Conservation (phyloP, 2,329 filamentous ascomycete species). For the Tolypocladium ophioglossoides region DNA sequence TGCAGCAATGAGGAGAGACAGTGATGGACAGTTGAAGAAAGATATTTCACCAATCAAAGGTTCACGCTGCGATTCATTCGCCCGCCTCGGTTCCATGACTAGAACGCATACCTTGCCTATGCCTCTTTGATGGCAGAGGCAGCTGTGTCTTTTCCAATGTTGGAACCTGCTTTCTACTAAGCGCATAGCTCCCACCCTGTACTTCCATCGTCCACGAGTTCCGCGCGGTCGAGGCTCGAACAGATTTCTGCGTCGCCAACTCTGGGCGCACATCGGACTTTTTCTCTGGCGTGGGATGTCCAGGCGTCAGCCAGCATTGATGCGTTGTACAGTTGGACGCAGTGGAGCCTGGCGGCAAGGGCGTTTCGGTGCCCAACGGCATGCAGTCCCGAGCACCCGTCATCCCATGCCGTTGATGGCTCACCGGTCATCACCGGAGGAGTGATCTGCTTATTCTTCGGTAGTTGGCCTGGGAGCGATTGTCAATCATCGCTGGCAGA, state of each 20-base stretch:
- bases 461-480: background rate
- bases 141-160: background rate
- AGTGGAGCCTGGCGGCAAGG: constrained; percentile 30
- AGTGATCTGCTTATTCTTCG: background rate
- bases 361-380: constrained; percentile 40
- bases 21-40: constrained; percentile 2
- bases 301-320: constrained; percentile 17
- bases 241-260: background rate
- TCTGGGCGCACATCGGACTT: background rate
- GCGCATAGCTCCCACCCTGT: background rate
- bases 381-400: constrained; percentile 11
- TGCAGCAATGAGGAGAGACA: constrained; percentile 51
- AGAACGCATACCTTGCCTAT: background rate
- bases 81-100: background rate
- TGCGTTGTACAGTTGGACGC: constrained; percentile 33
- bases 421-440: background rate
- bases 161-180: background rate
- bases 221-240: background rate
- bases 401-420: background rate
- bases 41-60: background rate
- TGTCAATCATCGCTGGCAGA: background rate
- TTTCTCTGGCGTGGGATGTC: background rate
- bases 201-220: background rate
- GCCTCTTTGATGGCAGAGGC: background rate
- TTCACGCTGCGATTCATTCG: background rate